These are phyloP conservation scores for Hydrangea macrophylla DNA, from an alignment of 148 eudicot species.

Conservation along the genomic window DNA sequence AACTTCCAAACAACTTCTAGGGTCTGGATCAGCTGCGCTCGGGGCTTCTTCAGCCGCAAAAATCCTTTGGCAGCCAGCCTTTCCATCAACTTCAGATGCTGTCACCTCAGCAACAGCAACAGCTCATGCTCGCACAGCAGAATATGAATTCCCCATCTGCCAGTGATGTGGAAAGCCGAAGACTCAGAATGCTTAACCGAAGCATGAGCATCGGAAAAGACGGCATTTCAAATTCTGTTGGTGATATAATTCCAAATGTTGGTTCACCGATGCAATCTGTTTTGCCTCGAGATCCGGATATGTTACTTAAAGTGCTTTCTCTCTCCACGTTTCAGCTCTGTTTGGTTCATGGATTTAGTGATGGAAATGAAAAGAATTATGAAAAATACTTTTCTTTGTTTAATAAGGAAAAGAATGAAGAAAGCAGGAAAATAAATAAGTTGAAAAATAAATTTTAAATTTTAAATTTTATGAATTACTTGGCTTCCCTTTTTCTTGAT, in stretches of 20 bases:
- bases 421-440: too few relatives aligned
- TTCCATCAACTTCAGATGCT: slow-evolving; percentile 67
- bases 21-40: slow-evolving; percentile 64
- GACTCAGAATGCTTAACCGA: slow-evolving; percentile 54
- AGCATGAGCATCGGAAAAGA: slow-evolving; percentile 55
- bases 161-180: slow-evolving; percentile 57
- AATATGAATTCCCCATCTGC: slow-evolving; percentile 55
- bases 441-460: too few relatives aligned
- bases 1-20: slow-evolving; percentile 19
- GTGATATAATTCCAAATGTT: slow-evolving; percentile 45
- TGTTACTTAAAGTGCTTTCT: slow-evolving; percentile 47
- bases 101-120: slow-evolving; percentile 59
- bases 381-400: too few relatives aligned
- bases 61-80: slow-evolving; percentile 56
- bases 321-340: background rate
- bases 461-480: too few relatives aligned
- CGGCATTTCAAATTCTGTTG: slow-evolving; percentile 42
- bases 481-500: too few relatives aligned
- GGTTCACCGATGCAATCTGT: slow-evolving; percentile 56
- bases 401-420: too few relatives aligned
- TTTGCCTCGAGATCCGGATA: slow-evolving; percentile 62
- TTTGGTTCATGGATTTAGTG: too few relatives aligned
- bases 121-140: slow-evolving; percentile 66
- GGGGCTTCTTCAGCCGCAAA: slow-evolving; percentile 72
- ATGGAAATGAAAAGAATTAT: too few relatives aligned